Base-by-base conservation (phyloP, 2,329 filamentous ascomycete genomes). In the Neonectria ditissima region DNA sequence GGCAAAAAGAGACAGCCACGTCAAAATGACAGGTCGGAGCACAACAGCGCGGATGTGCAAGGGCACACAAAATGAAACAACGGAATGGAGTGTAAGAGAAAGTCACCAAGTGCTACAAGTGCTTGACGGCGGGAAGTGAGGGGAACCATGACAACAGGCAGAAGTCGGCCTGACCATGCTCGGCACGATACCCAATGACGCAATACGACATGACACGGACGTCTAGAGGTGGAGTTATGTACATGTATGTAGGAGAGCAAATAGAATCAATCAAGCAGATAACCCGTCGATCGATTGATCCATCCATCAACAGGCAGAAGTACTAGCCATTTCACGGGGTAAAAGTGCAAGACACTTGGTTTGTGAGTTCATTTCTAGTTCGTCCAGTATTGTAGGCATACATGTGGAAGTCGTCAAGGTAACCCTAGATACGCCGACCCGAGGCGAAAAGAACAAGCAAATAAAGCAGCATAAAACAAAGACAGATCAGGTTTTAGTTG, bases 111-210 rank as follows among this genome's bases (percentile, higher is more conserved):
- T 20, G 32, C 41, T 24, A 10, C n/a, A 10, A 48, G 28, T 22
- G 39, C 43, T 34, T 26, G 24, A 45, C 13, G 39, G 48, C 32
- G 16, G 41, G n/a, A 44, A 57, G 32, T 32, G 45, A 47, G 16
- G 37, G 52, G 52, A 48, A 55, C 24, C n/a, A 60, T 54, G 54
- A 54, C 41, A 43, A 34, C 43, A 43, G 18, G 28, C 28, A 39
- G 24, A 50, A 45, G 37, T n/a, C 47, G n/a, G 55, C 13, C 55
- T 39, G 16, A 26, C 37, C 50, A 51, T 37, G 43, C 51, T 37
- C 26, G 16, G 39, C 45, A 61, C 45, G 62, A 64, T 61, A 64
- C 62, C 62, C 52, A 60, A 52, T 56, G 45, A 57, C 45, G 43
- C 45, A 52, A 60, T 48, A 60, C 52, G 52, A 64, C 39, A 52